A percentile compares a stretch with the other conserved stretches of the same genome.
Evolutionary conservation across 441 rosid genomes (phyloP).

Genomic region (Euphorbia corollata): DNA sequence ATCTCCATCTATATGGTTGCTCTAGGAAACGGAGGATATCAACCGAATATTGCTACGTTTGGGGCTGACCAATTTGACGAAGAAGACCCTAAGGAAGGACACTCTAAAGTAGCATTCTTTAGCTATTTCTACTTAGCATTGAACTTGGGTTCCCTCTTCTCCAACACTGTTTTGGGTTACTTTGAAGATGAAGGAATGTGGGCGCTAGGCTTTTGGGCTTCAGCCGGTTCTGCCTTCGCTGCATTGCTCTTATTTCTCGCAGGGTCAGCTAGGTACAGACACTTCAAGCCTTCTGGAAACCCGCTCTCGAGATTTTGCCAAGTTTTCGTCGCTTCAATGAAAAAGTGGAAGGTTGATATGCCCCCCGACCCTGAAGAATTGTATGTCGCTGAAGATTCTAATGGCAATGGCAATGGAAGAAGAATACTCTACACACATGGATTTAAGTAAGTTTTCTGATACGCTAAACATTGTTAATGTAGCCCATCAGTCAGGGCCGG

Average conservation of each 20-base stretch:
- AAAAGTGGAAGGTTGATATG: constrained; percentile 46
- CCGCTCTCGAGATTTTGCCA: constrained; percentile 77
- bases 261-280: constrained; percentile 66
- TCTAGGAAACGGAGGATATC: constrained; percentile 89
- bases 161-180: constrained; percentile 82
- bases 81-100: constrained; percentile 68
- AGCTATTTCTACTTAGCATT: constrained; percentile 91
- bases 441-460: constrained; percentile 39
- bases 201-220: constrained; percentile 88
- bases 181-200: constrained; percentile 86
- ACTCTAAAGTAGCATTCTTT: constrained; percentile 77
- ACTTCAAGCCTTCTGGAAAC: constrained; percentile 82
- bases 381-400: constrained; percentile 29
- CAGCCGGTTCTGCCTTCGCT: constrained; percentile 68
- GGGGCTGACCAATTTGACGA: constrained; percentile 98
- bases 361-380: constrained; percentile 35
- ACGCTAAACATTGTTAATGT: background rate
- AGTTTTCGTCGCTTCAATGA: constrained; percentile 66
- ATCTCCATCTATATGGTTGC: constrained; percentile 81
- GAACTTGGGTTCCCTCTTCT: constrained; percentile 90
- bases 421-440: constrained; percentile 53
- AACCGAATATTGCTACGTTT: constrained; percentile 84
- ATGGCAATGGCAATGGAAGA: constrained; percentile 26
- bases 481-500: no score
- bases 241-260: constrained; percentile 63